These are phyloP conservation scores for Solanum pimpinellifolium DNA, from an alignment of 257 asterid species.

Conservation along the genomic window DNA sequence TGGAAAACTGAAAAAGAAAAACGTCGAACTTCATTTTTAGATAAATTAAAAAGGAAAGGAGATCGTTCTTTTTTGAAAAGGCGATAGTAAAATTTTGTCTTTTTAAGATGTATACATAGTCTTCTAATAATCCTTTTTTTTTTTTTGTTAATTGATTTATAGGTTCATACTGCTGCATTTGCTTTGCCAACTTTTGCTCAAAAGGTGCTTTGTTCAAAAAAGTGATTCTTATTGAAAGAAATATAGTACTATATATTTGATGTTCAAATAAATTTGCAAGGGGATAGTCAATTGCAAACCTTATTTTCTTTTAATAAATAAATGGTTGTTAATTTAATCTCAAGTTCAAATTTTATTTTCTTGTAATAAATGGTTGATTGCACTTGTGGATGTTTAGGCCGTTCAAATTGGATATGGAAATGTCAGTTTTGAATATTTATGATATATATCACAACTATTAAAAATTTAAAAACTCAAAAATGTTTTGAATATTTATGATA, in stretches of 20 bases:
- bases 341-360: not conserved
- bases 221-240: not conserved
- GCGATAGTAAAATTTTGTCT: too few relatives aligned
- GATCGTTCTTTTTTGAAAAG: too few relatives aligned
- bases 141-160: not conserved
- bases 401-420: not conserved
- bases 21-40: accelerated
- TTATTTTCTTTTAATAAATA: too few relatives aligned
- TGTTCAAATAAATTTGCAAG: not conserved
- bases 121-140: not conserved
- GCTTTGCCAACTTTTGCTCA: not conserved
- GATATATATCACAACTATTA: too few relatives aligned
- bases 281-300: not conserved
- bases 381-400: not conserved
- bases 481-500: too few relatives aligned
- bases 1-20: too few relatives aligned
- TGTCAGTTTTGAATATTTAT: too few relatives aligned
- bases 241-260: too few relatives aligned
- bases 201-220: not conserved
- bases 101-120: not conserved
- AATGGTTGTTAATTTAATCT: too few relatives aligned
- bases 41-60: too few relatives aligned
- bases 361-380: not conserved
- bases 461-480: too few relatives aligned
- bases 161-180: not conserved